A percentile compares a stretch with the other conserved stretches of the same genome.
Evolutionary conservation across 805 yeast species (phyloP).

Genomic region (Saccharomycopsis sp.): DNA sequence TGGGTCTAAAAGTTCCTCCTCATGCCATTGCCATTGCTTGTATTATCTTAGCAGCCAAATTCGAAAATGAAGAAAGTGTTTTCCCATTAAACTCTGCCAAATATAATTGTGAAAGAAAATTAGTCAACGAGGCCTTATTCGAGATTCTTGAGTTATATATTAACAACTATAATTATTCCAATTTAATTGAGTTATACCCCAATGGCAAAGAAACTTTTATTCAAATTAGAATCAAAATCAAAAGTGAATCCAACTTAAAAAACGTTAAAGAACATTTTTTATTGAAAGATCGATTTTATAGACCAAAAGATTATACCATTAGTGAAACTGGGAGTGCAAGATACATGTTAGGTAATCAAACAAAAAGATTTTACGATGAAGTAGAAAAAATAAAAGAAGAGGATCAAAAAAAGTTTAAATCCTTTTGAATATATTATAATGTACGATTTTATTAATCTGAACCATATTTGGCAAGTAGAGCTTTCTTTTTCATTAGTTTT

Average conservation of each 20-base stretch:
- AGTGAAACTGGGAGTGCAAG: slow-evolving; percentile 34
- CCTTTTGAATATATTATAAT: too few species aligned
- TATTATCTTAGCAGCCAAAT: slow-evolving; percentile 47
- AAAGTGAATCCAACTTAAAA: slow-evolving; percentile 27
- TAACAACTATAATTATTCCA: slow-evolving; percentile 42
- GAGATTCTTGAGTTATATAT: slow-evolving; percentile 53
- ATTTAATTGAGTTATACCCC: slow-evolving; percentile 33
- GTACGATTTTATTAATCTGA: too few species aligned
- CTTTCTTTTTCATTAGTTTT: slow-evolving; percentile 22
- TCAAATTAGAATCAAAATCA: slow-evolving; percentile 35
- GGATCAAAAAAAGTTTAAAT: neutral
- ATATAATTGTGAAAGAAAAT: slow-evolving; percentile 25
- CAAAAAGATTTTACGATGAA: slow-evolving; percentile 36
- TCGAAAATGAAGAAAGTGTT: slow-evolving; percentile 26
- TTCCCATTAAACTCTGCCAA: slow-evolving; percentile 21
- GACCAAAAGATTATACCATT: slow-evolving; percentile 28
- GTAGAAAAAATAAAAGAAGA: slow-evolving; percentile 16
- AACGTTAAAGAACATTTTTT: slow-evolving; percentile 22
- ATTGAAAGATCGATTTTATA: slow-evolving; percentile 36
- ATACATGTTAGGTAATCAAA: slow-evolving; percentile 42
- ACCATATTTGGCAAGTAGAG: slow-evolving; percentile 26
- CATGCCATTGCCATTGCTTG: slow-evolving; percentile 67
- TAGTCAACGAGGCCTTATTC: slow-evolving; percentile 38
- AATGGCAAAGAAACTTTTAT: slow-evolving; percentile 27
- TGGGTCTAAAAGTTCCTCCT: slow-evolving; percentile 59